Conservation (phyloP, 306 rosid species). For the Rosa multiflora region DNA sequence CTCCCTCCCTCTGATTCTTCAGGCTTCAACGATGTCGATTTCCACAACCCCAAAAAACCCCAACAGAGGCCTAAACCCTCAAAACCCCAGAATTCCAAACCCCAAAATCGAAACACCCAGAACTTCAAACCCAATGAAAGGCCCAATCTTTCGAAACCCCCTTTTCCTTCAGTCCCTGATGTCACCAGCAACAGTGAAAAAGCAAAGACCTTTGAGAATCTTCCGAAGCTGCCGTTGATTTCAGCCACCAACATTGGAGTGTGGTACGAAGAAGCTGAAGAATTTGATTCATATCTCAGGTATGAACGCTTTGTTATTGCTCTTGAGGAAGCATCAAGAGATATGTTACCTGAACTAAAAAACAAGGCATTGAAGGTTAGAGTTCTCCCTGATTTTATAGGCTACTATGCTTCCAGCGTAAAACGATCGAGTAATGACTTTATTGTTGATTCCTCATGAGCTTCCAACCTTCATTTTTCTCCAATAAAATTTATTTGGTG, state of each 20-base stretch:
- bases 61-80: slow-evolving; percentile 26
- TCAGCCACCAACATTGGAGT: slow-evolving; percentile 59
- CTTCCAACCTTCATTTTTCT: neutral
- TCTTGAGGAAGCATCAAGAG: slow-evolving; percentile 97
- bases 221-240: slow-evolving; percentile 78
- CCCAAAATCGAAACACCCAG: slow-evolving; percentile 31
- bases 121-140: slow-evolving; percentile 29
- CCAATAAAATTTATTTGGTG: neutral
- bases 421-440: neutral
- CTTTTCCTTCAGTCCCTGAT: slow-evolving; percentile 30
- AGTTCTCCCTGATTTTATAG: neutral
- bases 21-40: slow-evolving; percentile 91
- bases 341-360: slow-evolving; percentile 82
- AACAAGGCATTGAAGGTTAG: slow-evolving; percentile 84
- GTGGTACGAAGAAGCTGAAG: slow-evolving; percentile 76
- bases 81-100: slow-evolving; percentile 23
- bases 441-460: neutral
- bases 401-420: neutral
- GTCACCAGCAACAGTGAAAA: slow-evolving; percentile 32
- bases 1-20: slow-evolving; percentile 55
- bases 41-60: slow-evolving; percentile 49
- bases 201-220: slow-evolving; percentile 43
- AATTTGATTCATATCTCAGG: slow-evolving; percentile 47
- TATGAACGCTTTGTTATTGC: slow-evolving; percentile 84
- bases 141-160: slow-evolving; percentile 40